Evolutionary conservation across 768 basidiomycete species (phyloP).

Genomic region (Tylopilus vinaceipallidus): DNA sequence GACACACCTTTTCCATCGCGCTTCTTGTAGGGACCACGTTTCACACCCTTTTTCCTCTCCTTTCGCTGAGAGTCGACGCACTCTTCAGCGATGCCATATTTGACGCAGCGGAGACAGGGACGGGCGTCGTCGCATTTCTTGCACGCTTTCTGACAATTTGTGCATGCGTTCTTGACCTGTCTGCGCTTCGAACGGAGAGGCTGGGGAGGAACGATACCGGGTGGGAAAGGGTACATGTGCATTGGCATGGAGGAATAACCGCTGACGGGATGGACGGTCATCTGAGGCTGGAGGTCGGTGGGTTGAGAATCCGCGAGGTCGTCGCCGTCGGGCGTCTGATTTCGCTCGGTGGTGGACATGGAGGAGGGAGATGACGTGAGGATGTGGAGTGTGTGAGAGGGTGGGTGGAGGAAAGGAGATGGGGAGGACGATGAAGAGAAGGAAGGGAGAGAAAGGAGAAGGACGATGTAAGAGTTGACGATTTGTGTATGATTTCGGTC

Average conservation of each 20-base stretch:
- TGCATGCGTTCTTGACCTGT: slow-evolving; percentile 91
- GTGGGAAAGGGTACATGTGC: slow-evolving; percentile 71
- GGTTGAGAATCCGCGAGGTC: slow-evolving; percentile 34
- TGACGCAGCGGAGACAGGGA: slow-evolving; percentile 90
- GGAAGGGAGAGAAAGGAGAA: slow-evolving; percentile 1
- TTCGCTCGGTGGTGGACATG: slow-evolving; percentile 40
- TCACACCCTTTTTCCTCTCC: slow-evolving; percentile 86
- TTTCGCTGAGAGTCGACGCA: slow-evolving; percentile 91
- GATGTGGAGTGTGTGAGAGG: slow-evolving; percentile 26
- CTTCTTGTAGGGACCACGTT: slow-evolving; percentile 92
- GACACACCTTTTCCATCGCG: slow-evolving; percentile 84
- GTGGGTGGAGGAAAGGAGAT: slow-evolving; percentile 33
- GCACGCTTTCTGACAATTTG: slow-evolving; percentile 87
- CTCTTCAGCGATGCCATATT: slow-evolving; percentile 83
- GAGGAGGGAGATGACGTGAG: slow-evolving; percentile 23
- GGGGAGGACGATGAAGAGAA: slow-evolving; percentile 20
- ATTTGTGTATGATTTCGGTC: slow-evolving; percentile 32
- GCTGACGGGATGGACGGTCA: slow-evolving; percentile 49
- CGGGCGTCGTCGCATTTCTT: slow-evolving; percentile 91
- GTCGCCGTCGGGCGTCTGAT: slow-evolving; percentile 41
- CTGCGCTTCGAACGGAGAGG: slow-evolving; percentile 72
- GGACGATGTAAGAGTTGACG: slow-evolving; percentile 25
- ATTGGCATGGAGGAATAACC: slow-evolving; percentile 53
- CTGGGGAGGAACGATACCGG: slow-evolving; percentile 43
- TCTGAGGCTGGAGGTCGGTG: slow-evolving; percentile 42